A percentile compares a stretch with the other conserved stretches of the same genome.
These are phyloP conservation scores for Camelina laxa DNA, from an alignment of 345 rosid genomes.

Conservation along the genomic window DNA sequence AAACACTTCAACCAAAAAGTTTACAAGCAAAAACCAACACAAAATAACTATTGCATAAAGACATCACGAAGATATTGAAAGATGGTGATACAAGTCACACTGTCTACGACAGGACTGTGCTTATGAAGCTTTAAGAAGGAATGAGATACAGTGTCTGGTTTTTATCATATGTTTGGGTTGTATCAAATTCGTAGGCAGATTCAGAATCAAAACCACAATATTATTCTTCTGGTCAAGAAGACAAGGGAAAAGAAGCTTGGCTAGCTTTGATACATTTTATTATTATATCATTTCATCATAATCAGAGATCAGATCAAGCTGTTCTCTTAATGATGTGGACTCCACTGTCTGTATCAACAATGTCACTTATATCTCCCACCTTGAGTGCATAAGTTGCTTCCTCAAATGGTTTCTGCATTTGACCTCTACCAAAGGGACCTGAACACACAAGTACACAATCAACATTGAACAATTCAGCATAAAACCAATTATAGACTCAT, in stretches of 20 bases:
- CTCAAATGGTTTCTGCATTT: slow-evolving; percentile 99
- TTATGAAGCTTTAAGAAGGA: slow-evolving; percentile 20
- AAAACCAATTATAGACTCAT: not conserved
- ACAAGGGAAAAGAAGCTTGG: slow-evolving; percentile 4
- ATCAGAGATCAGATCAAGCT: slow-evolving; percentile 42
- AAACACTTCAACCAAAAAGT: not conserved
- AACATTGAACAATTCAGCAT: not conserved
- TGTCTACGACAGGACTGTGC: not conserved
- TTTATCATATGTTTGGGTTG: slow-evolving; percentile 14
- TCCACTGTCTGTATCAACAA: slow-evolving; percentile 93
- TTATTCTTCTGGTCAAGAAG: slow-evolving; percentile 26
- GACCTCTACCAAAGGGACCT: slow-evolving; percentile 91
- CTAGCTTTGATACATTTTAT: slow-evolving; percentile 12
- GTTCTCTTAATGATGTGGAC: slow-evolving; percentile 93
- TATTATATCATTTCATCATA: not conserved
- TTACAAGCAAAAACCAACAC: not conserved
- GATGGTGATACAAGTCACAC: slow-evolving; percentile 3
- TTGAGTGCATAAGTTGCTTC: slow-evolving; percentile 75
- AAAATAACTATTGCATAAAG: not conserved
- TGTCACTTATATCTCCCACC: slow-evolving; percentile 90
- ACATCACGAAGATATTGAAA: not conserved
- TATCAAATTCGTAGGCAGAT: slow-evolving; percentile 25
- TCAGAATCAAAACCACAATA: slow-evolving; percentile 36
- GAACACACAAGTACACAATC: slow-evolving; percentile 18
- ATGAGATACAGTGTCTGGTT: slow-evolving; percentile 18